phyloP scores from a whole-genome alignment of 2,329 filamentous ascomycete genomes.

The Sphaerulina populicola region DNA sequence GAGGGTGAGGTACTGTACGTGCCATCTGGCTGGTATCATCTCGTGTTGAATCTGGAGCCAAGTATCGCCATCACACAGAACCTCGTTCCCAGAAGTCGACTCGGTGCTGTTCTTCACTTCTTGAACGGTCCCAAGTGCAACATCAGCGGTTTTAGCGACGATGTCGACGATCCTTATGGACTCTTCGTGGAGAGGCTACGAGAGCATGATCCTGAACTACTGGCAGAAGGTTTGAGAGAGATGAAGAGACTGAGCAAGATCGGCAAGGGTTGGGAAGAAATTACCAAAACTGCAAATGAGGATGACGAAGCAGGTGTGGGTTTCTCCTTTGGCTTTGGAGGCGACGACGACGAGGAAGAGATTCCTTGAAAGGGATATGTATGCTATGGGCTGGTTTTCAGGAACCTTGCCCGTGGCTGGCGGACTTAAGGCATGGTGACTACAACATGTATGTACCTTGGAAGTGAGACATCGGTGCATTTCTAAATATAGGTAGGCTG shows the following conservation, averaged over 20 bases:
- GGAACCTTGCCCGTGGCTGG: not conserved
- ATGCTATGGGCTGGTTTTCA: not conserved
- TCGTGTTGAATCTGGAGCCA: conserved; percentile 80
- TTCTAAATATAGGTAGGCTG: no score
- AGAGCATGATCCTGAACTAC: conserved; percentile 55
- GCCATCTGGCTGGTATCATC: conserved; percentile 91
- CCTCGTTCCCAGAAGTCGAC: conserved; percentile 70
- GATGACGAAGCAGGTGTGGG: conserved; percentile 44
- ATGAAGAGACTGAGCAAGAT: conserved; percentile 54
- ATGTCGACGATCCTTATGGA: conserved; percentile 62
- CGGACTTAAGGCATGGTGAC: not conserved
- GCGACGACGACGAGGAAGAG: conserved; percentile 39
- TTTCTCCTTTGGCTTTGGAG: conserved; percentile 55
- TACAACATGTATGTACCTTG: not conserved
- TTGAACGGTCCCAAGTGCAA: conserved; percentile 74
- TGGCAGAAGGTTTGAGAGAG: conserved; percentile 57
- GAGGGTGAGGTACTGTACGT: conserved; percentile 86
- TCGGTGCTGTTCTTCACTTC: conserved; percentile 70
- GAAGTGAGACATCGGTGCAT: no score
- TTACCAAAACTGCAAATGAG: conserved; percentile 52
- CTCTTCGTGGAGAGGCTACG: conserved; percentile 64
- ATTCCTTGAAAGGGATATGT: conserved; percentile 16
- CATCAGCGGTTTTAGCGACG: conserved; percentile 72
- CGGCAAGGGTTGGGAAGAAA: conserved; percentile 79
- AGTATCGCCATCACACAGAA: conserved; percentile 91